Percentiles rank a stretch among this genome's conserved stretches.
Conservation (phyloP, 169 alveolate genomes). For the Plasmodium cynomolgi region DNA sequence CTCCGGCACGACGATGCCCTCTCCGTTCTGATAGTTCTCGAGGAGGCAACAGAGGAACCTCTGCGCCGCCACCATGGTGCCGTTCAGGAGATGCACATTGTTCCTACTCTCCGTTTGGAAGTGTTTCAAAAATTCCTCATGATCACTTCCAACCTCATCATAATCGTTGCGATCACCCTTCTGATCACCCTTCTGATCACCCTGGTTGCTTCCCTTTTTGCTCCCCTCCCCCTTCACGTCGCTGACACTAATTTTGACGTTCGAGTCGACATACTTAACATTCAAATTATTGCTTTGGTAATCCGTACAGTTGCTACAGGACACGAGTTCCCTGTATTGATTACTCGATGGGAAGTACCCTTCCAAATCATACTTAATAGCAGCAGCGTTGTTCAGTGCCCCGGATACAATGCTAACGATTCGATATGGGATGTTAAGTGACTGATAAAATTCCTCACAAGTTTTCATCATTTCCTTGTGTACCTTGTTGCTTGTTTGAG, state of each 20-base stretch:
- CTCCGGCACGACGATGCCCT: constrained; percentile 95
- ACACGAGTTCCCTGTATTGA: constrained; percentile 97
- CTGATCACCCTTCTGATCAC: not conserved
- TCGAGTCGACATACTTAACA: constrained; percentile 79
- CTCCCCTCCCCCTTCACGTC: not conserved
- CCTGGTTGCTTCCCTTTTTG: not conserved
- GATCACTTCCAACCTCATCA: constrained; percentile 86
- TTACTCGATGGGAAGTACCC: constrained; percentile 99
- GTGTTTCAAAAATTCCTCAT: constrained; percentile 88
- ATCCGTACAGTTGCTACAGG: constrained; percentile 99
- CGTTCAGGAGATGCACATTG: constrained; percentile 97
- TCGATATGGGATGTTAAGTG: constrained; percentile 96
- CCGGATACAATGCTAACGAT: constrained; percentile 98
- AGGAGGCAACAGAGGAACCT: constrained; percentile 97
- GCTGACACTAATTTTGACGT: constrained; percentile 8
- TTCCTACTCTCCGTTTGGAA: constrained; percentile 81
- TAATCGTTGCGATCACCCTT: not conserved
- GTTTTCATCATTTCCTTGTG: constrained; percentile 95
- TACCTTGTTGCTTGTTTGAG: constrained; percentile 91
- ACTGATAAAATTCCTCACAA: constrained; percentile 97
- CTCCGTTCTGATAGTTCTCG: constrained; percentile 95
- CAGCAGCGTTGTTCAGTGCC: constrained; percentile 99
- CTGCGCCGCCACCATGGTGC: constrained; percentile 98
- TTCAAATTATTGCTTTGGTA: constrained; percentile 91
- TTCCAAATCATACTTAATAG: constrained; percentile 99